Evolutionary conservation across 495 filamentous ascomycete genomes (phyloP).

Genomic region (Cairneyella variabilis): DNA sequence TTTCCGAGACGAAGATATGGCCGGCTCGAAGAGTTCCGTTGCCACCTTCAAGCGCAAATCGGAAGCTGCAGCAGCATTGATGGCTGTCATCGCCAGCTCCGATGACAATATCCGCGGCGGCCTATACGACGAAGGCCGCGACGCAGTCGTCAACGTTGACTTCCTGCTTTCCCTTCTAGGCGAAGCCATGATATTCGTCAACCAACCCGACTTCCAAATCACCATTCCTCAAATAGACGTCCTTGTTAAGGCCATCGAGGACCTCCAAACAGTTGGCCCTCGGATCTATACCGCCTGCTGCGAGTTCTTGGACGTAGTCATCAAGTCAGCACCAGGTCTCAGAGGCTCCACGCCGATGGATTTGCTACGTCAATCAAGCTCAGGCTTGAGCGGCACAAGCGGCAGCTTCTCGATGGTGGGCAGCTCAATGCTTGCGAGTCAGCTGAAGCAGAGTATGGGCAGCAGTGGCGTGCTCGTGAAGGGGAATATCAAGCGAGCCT

Average conservation of each 20-base stretch:
- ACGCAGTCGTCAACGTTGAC: slow-evolving; percentile 79
- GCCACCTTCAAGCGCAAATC: slow-evolving; percentile 55
- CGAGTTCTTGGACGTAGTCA: slow-evolving; percentile 60
- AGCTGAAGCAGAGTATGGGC: slow-evolving; percentile 51
- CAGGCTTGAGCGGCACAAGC: slow-evolving; percentile 49
- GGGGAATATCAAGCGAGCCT: slow-evolving; percentile 56
- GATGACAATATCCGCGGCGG: slow-evolving; percentile 86
- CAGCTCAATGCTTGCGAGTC: slow-evolving; percentile 66
- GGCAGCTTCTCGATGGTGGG: slow-evolving; percentile 69
- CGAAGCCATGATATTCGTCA: slow-evolving; percentile 67
- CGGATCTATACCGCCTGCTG: slow-evolving; percentile 67
- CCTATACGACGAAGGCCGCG: slow-evolving; percentile 71
- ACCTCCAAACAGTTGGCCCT: slow-evolving; percentile 70
- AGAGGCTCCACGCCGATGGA: slow-evolving; percentile 55
- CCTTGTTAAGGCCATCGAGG: slow-evolving; percentile 76
- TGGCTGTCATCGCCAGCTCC: slow-evolving; percentile 76
- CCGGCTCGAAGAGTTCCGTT: slow-evolving; percentile 29
- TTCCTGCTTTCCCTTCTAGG: slow-evolving; percentile 79
- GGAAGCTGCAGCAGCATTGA: slow-evolving; percentile 66
- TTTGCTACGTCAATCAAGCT: slow-evolving; percentile 64
- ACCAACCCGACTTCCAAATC: slow-evolving; percentile 46
- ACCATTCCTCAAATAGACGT: slow-evolving; percentile 64
- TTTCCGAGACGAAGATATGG: slow-evolving; percentile 64
- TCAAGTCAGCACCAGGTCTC: slow-evolving; percentile 41
- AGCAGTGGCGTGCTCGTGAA: slow-evolving; percentile 54